Conservation (phyloP, 352 stramenopile species). For the Saprolegnia parasitica region DNA sequence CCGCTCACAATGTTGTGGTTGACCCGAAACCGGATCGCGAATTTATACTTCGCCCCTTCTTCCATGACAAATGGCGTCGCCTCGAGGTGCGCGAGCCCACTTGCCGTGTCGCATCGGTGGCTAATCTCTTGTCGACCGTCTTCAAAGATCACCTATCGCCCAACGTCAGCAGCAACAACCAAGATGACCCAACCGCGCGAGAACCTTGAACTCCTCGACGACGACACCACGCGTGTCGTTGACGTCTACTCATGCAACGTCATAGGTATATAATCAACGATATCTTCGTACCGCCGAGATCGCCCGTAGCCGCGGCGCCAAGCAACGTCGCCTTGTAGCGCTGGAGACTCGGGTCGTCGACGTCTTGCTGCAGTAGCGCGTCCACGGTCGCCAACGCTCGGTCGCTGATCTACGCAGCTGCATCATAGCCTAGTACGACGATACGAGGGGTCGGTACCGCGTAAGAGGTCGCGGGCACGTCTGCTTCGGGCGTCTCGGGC, state of each 20-base stretch:
- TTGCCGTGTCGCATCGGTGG: constrained; percentile 65
- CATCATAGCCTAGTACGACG: neutral
- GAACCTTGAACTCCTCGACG: constrained; percentile 74
- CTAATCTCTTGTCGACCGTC: constrained; percentile 55
- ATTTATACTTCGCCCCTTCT: constrained; percentile 79
- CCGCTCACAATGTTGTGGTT: constrained; percentile 82
- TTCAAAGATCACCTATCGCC: constrained; percentile 58
- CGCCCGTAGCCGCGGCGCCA: constrained; percentile 64
- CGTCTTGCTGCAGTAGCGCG: constrained; percentile 68
- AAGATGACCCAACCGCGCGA: neutral
- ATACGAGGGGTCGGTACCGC: neutral
- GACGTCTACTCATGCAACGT: constrained; percentile 35
- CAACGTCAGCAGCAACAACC: neutral
- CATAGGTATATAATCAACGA: neutral
- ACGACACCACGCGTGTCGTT: constrained; percentile 65
- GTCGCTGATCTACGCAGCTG: constrained; percentile 49
- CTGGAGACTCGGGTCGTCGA: constrained; percentile 74
- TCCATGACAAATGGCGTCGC: constrained; percentile 67
- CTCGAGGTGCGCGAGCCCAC: constrained; percentile 63
- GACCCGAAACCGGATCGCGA: constrained; percentile 77
- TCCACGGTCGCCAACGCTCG: constrained; percentile 57
- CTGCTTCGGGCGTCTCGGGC: neutral
- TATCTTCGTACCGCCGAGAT: constrained; percentile 55
- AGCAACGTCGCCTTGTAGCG: constrained; percentile 85
- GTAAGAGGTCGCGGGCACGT: neutral